These are phyloP conservation scores for Rauvolfia tetraphylla DNA, from an alignment of 257 asterid species.

Conservation along the genomic window DNA sequence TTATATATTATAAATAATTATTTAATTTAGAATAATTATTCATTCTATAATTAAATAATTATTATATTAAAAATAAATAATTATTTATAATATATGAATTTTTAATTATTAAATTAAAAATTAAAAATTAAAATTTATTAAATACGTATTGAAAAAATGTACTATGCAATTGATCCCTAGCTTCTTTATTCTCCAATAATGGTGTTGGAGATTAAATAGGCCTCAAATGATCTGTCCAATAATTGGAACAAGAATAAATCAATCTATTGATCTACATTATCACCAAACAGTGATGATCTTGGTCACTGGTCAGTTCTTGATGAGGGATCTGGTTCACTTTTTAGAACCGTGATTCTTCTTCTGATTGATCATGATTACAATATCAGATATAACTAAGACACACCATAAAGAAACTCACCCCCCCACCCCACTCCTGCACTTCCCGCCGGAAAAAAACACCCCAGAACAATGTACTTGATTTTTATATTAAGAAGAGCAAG, in stretches of 20 bases:
- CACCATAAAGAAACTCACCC: too few species aligned
- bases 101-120: too few species aligned
- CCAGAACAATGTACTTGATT: too few species aligned
- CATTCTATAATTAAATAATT: too few species aligned
- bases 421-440: too few species aligned
- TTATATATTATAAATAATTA: too few species aligned
- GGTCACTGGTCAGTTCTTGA: not conserved
- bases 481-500: not conserved
- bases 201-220: not conserved
- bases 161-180: not conserved
- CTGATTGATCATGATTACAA: not conserved
- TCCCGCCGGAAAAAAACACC: too few species aligned
- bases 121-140: too few species aligned
- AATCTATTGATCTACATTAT: not conserved
- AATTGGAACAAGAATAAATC: slow-evolving; percentile 4
- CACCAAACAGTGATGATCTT: not conserved
- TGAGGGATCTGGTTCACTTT: not conserved
- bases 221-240: slow-evolving; percentile 8
- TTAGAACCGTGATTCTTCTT: not conserved
- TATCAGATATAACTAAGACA: not conserved
- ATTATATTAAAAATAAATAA: too few species aligned
- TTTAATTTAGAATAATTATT: too few species aligned
- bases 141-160: too few species aligned
- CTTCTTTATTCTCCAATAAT: not conserved
- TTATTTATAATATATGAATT: too few species aligned